Evolutionary conservation across 2,329 filamentous ascomycete genomes (phyloP), one percentile per base, ranked within the genome.

Genomic region (Fusarium avenaceum): DNA sequence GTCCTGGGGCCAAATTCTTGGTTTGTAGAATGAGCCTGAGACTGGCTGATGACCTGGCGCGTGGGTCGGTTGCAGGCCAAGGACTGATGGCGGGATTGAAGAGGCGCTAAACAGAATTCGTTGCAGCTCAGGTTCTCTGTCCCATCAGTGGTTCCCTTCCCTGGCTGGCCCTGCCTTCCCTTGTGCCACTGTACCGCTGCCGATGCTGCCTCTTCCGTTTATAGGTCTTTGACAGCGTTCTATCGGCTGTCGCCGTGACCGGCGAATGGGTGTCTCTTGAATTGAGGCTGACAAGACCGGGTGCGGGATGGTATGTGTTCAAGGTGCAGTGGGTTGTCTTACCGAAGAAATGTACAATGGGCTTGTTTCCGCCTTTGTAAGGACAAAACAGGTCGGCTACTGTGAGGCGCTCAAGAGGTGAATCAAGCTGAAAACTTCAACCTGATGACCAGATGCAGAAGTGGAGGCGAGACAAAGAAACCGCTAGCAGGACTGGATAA

Each of bases 61-160:
- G 67, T 68, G 63, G 63, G 70, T 62, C 67, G 48, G 58, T 43
- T 59, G 66, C 55, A 68, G 67, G 60, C 60, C 62, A 71, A 70
- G 57, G 61, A 69, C 70, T 38, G 67, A 74, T 73, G 67, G 72
- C 64, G 72, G 70, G 69, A 73, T 70, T 50, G 63, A 70, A 66
- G 70, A 48, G 67, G 72, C 72, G 72, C 72, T 74, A 72, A 74
- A 67, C 72, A 67, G 61, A 61, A 73, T 74, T 67, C 61, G 70
- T 73, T 74, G 63, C 65, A 63, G 59, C 59, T 63, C 62, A 67
- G 62, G 62, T 51, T 56, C 51, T 53, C 39, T 50, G 49, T 67
- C 48, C 62, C 59, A 45, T 59, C 63, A 67, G 57, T 50, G 22
- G 39, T 47, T 65, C 48, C 54, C 60, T 58, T 39, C 30, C 22